phyloP scores from a whole-genome alignment of 2,329 filamentous ascomycete genomes.

The Colletotrichum sp. region DNA sequence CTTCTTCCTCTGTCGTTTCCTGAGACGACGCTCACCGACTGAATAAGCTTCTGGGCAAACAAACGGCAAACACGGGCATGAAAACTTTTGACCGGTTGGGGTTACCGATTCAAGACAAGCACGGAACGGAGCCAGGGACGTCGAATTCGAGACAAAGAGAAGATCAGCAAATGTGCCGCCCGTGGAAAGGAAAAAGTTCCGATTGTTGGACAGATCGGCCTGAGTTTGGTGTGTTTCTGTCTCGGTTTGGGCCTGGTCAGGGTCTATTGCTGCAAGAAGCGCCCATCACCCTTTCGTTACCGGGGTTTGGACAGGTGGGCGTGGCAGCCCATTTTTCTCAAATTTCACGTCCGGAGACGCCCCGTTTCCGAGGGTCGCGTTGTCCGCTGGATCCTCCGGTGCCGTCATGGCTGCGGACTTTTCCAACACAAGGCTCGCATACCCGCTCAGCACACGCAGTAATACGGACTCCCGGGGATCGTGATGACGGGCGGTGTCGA shows the following conservation, averaged over 20 bases:
- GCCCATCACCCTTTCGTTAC: background rate
- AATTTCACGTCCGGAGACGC: background rate
- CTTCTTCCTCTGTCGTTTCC: background rate
- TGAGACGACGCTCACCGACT: background rate
- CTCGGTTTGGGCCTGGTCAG: background rate
- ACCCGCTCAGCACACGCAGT: background rate
- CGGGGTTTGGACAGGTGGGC: background rate
- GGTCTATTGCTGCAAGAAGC: background rate
- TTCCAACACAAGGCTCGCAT: background rate
- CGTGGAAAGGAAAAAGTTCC: background rate
- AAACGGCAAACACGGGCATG: background rate
- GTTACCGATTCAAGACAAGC: background rate
- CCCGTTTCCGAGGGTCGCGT: background rate
- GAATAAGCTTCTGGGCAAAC: background rate
- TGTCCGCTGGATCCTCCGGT: background rate
- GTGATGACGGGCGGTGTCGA: background rate
- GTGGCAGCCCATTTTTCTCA: background rate
- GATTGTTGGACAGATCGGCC: background rate
- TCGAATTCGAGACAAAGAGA: conserved; percentile 10
- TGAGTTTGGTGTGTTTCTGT: background rate
- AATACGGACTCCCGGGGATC: background rate
- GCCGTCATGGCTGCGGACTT: conserved; percentile 5
- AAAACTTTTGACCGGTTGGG: background rate
- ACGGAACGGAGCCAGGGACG: background rate
- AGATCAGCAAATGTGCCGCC: background rate